phyloP scores from a whole-genome alignment of 129 eudicot species.

The Flaveria linearis region DNA sequence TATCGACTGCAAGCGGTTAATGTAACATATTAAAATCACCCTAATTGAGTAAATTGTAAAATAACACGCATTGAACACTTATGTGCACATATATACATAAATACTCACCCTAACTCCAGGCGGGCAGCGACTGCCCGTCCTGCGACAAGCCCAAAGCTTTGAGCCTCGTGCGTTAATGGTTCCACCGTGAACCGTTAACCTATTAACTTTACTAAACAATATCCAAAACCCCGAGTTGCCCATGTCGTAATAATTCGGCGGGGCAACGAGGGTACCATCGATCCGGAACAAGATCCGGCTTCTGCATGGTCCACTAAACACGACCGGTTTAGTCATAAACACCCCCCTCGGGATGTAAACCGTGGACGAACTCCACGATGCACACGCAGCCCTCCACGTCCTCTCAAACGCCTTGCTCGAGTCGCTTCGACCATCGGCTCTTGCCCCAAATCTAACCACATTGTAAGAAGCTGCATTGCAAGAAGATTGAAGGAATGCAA shows the following conservation, averaged over 20 bases:
- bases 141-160: conserved; percentile 58
- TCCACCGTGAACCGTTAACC: conserved; percentile 59
- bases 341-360: conserved; percentile 65
- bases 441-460: conserved; percentile 67
- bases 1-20: conserved; percentile 53
- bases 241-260: conserved; percentile 46
- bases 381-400: conserved; percentile 62
- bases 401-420: conserved; percentile 45
- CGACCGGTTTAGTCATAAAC: conserved; percentile 43
- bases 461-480: conserved; percentile 52
- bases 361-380: conserved; percentile 23
- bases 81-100: too few relatives aligned
- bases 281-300: conserved; percentile 42
- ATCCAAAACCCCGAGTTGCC: conserved; percentile 72
- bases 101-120: conserved; percentile 62
- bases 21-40: not conserved
- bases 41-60: not conserved
- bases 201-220: conserved; percentile 44
- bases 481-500: conserved; percentile 17
- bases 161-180: conserved; percentile 58
- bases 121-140: conserved; percentile 52
- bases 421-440: conserved; percentile 52
- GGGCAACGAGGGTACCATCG: conserved; percentile 66
- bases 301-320: conserved; percentile 64
- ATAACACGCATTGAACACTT: not conserved